These are phyloP conservation scores for Scleroderma bovista DNA, from an alignment of 768 basidiomycete species.

Conservation along the genomic window DNA sequence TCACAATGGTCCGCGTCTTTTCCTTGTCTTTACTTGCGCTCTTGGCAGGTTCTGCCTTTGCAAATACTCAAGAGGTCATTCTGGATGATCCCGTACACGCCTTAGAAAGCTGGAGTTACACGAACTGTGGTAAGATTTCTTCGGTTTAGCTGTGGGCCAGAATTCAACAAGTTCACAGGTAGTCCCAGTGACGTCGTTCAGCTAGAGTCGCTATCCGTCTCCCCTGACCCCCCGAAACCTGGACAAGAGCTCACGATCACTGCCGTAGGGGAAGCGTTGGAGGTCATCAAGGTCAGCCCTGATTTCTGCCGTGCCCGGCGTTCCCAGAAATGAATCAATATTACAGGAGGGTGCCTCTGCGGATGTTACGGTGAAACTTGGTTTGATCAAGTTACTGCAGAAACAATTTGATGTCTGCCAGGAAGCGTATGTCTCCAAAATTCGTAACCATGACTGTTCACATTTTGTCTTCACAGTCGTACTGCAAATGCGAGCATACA, in stretches of 20 bases:
- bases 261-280: slow-evolving; percentile 54
- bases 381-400: slow-evolving; percentile 79
- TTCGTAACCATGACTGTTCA: neutral
- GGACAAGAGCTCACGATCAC: slow-evolving; percentile 85
- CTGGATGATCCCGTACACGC: slow-evolving; percentile 26
- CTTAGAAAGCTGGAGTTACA: slow-evolving; percentile 57
- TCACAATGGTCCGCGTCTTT: slow-evolving; percentile 28
- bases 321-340: neutral
- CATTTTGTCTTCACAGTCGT: slow-evolving; percentile 39
- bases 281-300: slow-evolving; percentile 57
- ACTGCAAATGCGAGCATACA: slow-evolving; percentile 70
- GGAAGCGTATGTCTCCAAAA: slow-evolving; percentile 69
- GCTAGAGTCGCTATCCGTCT: slow-evolving; percentile 65
- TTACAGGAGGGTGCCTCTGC: slow-evolving; percentile 85
- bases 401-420: slow-evolving; percentile 88
- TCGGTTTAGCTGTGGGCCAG: slow-evolving; percentile 3
- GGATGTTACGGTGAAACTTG: slow-evolving; percentile 90
- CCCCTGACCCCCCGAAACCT: slow-evolving; percentile 86
- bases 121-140: slow-evolving; percentile 62
- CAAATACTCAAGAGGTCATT: slow-evolving; percentile 26
- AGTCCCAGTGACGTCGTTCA: slow-evolving; percentile 41
- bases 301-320: neutral
- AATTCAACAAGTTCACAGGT: slow-evolving; percentile 34
- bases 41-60: slow-evolving; percentile 20
- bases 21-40: slow-evolving; percentile 25